Base-by-base conservation (phyloP, 2,329 filamentous ascomycete genomes). In the Furcasterigmium sp. region DNA sequence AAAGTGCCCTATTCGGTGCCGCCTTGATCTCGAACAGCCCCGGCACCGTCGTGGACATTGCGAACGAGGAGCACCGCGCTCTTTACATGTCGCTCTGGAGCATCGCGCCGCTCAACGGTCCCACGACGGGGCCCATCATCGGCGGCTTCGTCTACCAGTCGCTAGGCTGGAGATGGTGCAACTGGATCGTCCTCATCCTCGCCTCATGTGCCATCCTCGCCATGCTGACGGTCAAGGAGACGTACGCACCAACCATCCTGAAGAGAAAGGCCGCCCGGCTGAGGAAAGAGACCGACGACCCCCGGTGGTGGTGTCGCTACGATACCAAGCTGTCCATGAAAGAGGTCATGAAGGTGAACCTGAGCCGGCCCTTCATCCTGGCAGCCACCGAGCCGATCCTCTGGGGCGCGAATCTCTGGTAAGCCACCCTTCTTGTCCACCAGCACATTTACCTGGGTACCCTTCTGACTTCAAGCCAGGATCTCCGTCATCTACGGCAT, bases 401-500 rank as follows among this genome's bases (percentile, higher is more conserved):
- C 36, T 82, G 79, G 78, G 83, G 82, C 52, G 78, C 91, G 54
- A 80, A 80, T 45, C 55, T 77, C 14, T 80, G 86, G 83, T 84
- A 55, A 53, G 72, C 43, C 14, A 37, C 29, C 11, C 7, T n/a
- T n/a, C 26, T 11, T 29, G 26, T n/a, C 4, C 26, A 29, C 11
- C 10, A 7, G 10, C 26, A 29, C 26, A 4, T 7, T 29, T 28
- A 8, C 25, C 25, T 28, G 8, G 8, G n/a, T n/a, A 28, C 8
- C 8, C 9, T 11, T 11, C 19, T 37, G 19, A 37, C 35, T 5
- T 14, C 10, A 2, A 17, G 4, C n/a, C 14, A 49, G 82, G 68
- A 85, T 91, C 58, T 91, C 86, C 1, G 69, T 95, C 30, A 80
- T 95, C 28, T 95, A 95, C 60, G 87, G 82, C 15, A 89, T 95